phyloP scores from a whole-genome alignment of 2,329 filamentous ascomycete species.

The Fusarium sp. region DNA sequence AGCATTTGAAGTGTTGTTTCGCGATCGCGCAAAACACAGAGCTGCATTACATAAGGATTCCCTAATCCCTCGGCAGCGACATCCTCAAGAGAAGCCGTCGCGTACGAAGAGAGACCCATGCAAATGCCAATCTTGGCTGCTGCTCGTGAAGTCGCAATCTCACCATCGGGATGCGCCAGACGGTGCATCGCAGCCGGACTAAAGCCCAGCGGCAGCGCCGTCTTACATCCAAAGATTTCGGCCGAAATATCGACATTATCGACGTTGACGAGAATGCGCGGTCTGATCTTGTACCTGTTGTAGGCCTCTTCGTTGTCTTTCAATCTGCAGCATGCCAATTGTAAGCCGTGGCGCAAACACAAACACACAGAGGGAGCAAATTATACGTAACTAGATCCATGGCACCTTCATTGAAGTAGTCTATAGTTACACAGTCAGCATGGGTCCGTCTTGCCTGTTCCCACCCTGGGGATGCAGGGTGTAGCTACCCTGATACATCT shows the following conservation, averaged over 20 bases:
- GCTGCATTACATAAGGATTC: slow-evolving; percentile 40
- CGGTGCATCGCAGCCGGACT: slow-evolving; percentile 65
- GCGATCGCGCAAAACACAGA: slow-evolving; percentile 37
- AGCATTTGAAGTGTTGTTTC: slow-evolving; percentile 34
- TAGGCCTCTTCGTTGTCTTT: slow-evolving; percentile 64
- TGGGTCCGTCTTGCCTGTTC: not conserved
- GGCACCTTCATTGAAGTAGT: slow-evolving; percentile 68
- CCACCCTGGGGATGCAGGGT: not conserved
- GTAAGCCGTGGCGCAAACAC: not conserved
- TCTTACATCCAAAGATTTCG: slow-evolving; percentile 44
- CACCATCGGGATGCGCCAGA: slow-evolving; percentile 64
- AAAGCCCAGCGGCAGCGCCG: slow-evolving; percentile 61
- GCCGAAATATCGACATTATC: slow-evolving; percentile 33
- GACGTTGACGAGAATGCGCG: slow-evolving; percentile 43
- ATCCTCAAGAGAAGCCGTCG: slow-evolving; percentile 37
- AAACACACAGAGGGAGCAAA: not conserved
- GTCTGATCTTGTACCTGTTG: slow-evolving; percentile 60
- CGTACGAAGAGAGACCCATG: slow-evolving; percentile 39
- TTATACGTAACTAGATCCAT: slow-evolving; percentile 54
- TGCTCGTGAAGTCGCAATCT: slow-evolving; percentile 60
- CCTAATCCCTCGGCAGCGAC: slow-evolving; percentile 29
- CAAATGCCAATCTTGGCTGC: slow-evolving; percentile 42
- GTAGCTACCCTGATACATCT: slow-evolving; percentile 31
- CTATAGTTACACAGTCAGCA: slow-evolving; percentile 38
- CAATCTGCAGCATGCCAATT: slow-evolving; percentile 51